Percentiles rank a stretch among this genome's conserved stretches.
These are phyloP conservation scores for Albugo laibachii DNA, from an alignment of 352 stramenopile species.

Conservation along the genomic window DNA sequence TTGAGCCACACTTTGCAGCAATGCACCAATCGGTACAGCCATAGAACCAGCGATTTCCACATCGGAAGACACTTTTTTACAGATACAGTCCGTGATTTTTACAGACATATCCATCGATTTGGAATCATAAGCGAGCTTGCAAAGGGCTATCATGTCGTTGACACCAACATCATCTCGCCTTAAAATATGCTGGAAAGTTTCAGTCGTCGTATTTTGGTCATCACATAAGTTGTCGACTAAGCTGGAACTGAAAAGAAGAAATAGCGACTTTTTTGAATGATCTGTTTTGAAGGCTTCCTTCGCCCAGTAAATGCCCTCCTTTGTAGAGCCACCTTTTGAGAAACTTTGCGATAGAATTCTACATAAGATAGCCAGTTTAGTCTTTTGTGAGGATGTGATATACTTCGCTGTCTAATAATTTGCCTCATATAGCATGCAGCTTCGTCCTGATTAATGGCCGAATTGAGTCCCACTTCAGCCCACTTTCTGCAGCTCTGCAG, in stretches of 20 bases:
- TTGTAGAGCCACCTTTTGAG: too few species aligned
- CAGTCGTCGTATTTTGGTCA: not conserved
- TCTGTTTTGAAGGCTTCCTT: slow-evolving; percentile 24
- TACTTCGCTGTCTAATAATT: not conserved
- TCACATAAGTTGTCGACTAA: slow-evolving; percentile 4
- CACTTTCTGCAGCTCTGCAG: slow-evolving; percentile 29
- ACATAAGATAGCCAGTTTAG: slow-evolving; percentile 17
- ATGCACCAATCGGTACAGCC: too few species aligned
- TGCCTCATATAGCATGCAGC: slow-evolving; percentile 33
- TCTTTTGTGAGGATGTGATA: slow-evolving; percentile 3
- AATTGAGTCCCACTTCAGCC: slow-evolving; percentile 13
- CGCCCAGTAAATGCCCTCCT: slow-evolving; percentile 19
- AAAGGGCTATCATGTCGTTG: slow-evolving; percentile 22
- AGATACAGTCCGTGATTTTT: too few species aligned
- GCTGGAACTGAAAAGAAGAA: slow-evolving; percentile 25
- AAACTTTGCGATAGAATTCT: slow-evolving; percentile 11
- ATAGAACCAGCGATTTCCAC: too few species aligned
- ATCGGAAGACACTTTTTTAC: too few species aligned
- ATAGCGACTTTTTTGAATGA: slow-evolving; percentile 33
- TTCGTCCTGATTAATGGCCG: slow-evolving; percentile 13
- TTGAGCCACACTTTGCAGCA: too few species aligned
- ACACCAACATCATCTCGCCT: slow-evolving; percentile 37
- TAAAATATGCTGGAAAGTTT: slow-evolving; percentile 18
- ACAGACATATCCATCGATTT: too few species aligned
- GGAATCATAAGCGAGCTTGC: too few species aligned